phyloP scores from a whole-genome alignment of 2,329 filamentous ascomycete species.

The Talaromyces funiculosus region DNA sequence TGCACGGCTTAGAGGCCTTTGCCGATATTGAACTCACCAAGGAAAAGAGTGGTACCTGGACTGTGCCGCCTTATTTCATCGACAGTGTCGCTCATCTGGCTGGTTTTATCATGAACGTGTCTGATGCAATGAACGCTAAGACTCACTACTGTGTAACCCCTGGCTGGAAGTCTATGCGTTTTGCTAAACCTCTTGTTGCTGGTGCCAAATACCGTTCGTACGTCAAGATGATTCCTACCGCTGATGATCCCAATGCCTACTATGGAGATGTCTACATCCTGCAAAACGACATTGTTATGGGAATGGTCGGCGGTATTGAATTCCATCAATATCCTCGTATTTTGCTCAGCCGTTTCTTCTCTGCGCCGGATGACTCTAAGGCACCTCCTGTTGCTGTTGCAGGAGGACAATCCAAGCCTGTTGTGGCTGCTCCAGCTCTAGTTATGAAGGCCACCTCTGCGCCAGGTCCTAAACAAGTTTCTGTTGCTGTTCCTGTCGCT shows the following conservation, averaged over 20 bases:
- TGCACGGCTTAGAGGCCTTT: constrained; percentile 18
- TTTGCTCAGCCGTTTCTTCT: constrained; percentile 34
- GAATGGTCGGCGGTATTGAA: constrained; percentile 8
- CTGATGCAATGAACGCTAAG: constrained; percentile 25
- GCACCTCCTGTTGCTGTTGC: not conserved
- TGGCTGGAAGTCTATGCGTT: constrained; percentile 29
- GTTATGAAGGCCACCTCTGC: not conserved
- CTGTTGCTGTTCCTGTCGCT: not conserved
- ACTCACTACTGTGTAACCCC: constrained; percentile 31
- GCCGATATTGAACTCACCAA: constrained; percentile 24
- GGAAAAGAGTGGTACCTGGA: constrained; percentile 15
- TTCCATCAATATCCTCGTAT: constrained; percentile 17
- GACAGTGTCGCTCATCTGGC: constrained; percentile 32
- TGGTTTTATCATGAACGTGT: constrained; percentile 37
- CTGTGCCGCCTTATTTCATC: constrained; percentile 28
- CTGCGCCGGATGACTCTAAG: constrained; percentile 22
- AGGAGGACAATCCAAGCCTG: not conserved
- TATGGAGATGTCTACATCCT: constrained; percentile 24
- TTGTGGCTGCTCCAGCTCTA: not conserved
- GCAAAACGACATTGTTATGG: constrained; percentile 21
- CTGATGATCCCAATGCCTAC: constrained; percentile 25
- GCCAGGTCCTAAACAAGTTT: not conserved
- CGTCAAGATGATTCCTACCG: constrained; percentile 27
- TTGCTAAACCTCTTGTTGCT: constrained; percentile 19
- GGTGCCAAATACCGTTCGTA: constrained; percentile 26